A percentile compares a stretch with the other conserved stretches of the same genome.
Evolutionary conservation across 495 filamentous ascomycete genomes (phyloP).

Genomic region (Trichoderma virens): DNA sequence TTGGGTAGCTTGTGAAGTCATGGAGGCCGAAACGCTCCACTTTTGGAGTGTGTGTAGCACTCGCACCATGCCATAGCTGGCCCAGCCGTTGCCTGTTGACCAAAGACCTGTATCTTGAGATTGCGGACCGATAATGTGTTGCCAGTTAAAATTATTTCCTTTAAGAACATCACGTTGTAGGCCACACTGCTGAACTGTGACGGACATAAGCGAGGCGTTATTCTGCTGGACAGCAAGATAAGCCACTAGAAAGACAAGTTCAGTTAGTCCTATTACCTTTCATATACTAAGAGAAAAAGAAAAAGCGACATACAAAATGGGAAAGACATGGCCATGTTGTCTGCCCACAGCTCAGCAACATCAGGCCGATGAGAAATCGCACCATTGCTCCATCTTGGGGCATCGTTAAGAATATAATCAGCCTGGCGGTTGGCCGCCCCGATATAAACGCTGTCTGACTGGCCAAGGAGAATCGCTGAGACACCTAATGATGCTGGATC

Average conservation of each 20-base stretch:
- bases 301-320: neutral
- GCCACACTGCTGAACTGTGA: slow-evolving; percentile 27
- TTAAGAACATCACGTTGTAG: slow-evolving; percentile 39
- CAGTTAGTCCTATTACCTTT: neutral
- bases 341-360: neutral
- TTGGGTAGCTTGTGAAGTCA: slow-evolving; percentile 22
- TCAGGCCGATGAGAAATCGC: neutral
- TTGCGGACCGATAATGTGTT: slow-evolving; percentile 40
- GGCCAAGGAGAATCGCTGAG: neutral
- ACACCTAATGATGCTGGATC: neutral
- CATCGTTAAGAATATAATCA: neutral
- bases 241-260: neutral
- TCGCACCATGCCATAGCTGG: slow-evolving; percentile 39
- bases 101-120: slow-evolving; percentile 37
- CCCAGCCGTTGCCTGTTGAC: slow-evolving; percentile 49
- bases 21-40: slow-evolving; percentile 20
- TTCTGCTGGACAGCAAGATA: neutral
- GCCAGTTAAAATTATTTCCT: slow-evolving; percentile 28
- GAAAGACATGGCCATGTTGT: neutral
- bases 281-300: neutral
- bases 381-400: neutral
- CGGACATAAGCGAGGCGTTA: neutral
- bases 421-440: neutral
- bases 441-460: neutral
- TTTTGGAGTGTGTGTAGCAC: slow-evolving; percentile 40